Evolutionary conservation across 2,329 filamentous ascomycete genomes (phyloP).

Genomic region (Malbranchea zuffiana): DNA sequence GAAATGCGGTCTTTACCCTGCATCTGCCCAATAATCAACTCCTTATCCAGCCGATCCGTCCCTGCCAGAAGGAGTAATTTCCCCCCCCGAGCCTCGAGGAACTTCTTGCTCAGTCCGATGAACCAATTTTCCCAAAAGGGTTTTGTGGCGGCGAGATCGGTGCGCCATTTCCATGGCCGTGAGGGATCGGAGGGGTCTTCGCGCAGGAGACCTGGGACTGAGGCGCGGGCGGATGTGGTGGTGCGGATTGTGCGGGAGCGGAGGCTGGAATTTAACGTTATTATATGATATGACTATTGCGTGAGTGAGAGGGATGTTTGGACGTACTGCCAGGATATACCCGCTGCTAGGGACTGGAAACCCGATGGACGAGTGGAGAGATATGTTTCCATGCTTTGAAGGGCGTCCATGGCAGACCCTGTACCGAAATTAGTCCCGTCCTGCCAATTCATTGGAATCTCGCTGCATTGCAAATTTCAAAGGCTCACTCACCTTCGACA

Average conservation of each 20-base stretch:
- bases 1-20: constrained; percentile 52
- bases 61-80: constrained; percentile 79
- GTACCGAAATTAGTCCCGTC: neutral
- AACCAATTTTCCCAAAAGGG: constrained; percentile 96
- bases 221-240: constrained; percentile 68
- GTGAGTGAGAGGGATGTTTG: neutral
- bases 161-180: constrained; percentile 69
- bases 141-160: constrained; percentile 70
- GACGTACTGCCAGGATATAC: constrained; percentile 76
- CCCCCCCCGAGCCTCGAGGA: constrained; percentile 67
- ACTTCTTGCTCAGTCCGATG: constrained; percentile 74
- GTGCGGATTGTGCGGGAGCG: constrained; percentile 80
- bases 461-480: neutral
- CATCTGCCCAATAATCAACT: constrained; percentile 93
- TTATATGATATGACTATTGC: too few species aligned
- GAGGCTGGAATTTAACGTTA: too few species aligned
- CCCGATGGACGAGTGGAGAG: constrained; percentile 66
- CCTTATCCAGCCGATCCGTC: constrained; percentile 80
- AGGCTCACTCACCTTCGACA: constrained; percentile 53
- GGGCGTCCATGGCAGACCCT: constrained; percentile 83
- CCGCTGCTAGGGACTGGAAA: constrained; percentile 66
- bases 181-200: constrained; percentile 32
- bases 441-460: neutral
- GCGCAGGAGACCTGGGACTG: constrained; percentile 68
- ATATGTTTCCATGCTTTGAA: constrained; percentile 90